These are phyloP conservation scores for Fistulinella prunicolor DNA, from an alignment of 768 basidiomycete genomes.

Conservation along the genomic window DNA sequence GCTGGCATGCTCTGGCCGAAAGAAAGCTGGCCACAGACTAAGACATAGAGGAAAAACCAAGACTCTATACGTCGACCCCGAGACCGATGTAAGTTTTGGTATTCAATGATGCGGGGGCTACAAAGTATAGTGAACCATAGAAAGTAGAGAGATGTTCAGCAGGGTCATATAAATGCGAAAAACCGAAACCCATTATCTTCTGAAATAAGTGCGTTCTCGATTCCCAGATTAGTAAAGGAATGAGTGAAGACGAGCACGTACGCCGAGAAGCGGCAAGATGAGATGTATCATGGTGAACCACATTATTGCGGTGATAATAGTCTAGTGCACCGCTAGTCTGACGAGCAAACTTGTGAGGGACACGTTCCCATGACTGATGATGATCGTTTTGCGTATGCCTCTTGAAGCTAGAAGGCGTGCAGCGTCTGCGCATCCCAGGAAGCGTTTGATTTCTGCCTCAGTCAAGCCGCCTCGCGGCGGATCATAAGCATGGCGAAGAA, in stretches of 20 bases:
- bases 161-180: constrained; percentile 94
- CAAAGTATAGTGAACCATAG: constrained; percentile 97
- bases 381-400: too few species aligned
- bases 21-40: constrained; percentile 98
- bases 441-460: too few species aligned
- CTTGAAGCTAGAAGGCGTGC: too few species aligned
- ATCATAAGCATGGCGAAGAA: too few species aligned
- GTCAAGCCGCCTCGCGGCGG: too few species aligned
- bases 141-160: constrained; percentile 82
- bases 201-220: constrained; percentile 98
- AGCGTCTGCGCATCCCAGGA: too few species aligned
- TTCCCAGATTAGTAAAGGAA: constrained; percentile 68
- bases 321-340: constrained; percentile 96
- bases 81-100: constrained; percentile 96
- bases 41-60: constrained; percentile 95
- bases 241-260: constrained; percentile 7
- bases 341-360: constrained; percentile 94
- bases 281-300: constrained; percentile 83
- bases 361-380: constrained; percentile 98
- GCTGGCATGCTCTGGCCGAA: constrained; percentile 99
- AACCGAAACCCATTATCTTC: constrained; percentile 99
- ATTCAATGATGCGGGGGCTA: constrained; percentile 95
- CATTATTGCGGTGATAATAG: constrained; percentile 96
- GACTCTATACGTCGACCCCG: constrained; percentile 98
- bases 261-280: not conserved